Evolutionary conservation across 164 flowering plant species (phyloP), one percentile per base, ranked within the genome.

Genomic region (Sextonia rubra): DNA sequence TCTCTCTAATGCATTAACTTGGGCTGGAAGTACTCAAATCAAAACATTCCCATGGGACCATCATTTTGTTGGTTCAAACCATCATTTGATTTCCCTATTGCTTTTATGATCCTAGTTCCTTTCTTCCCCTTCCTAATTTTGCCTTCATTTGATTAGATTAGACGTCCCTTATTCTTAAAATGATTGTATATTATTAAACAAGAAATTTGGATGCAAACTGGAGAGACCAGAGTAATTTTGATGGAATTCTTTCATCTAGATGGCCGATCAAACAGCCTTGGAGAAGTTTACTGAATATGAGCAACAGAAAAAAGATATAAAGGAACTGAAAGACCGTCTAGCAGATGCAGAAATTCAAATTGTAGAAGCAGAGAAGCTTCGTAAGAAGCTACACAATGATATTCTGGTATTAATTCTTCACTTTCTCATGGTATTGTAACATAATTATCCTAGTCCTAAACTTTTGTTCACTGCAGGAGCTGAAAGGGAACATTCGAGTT

Each of bases 401-500:
- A 92, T 96, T 58, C 71, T 89, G 96, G 99, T 93, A 86, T 2
- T 44, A 12, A 55, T 48, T 26, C 25, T 32, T 4, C 2, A 7
- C 12, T 71, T 17, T 30, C 3, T 29, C 2, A 23, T 62, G 20
- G 37, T n/a, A 14, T 25, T 23, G 26, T 32, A 12, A 8, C 15
- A 15, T 47, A 12, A 29, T 69, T 26, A 22, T 56, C 14, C 29
- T 30, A 22, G 25, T 69, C 20, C 76, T 75, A 25, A 69, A 30
- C 24, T 27, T 64, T 71, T 71, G 56, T 62, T 32, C 73, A 23
- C 12, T 80, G 66, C 88, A 96, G 99, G 99, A 96, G 79, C 76
- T 96, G n/a, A 96, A 96, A 77, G 99, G 99, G 32, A 96, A 96
- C 70, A 93, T 96, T 22, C 88, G 99, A 2, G 99, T 96, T 17